phyloP scores from a whole-genome alignment of 305 asterid species.

The Fraxinus nigra region DNA sequence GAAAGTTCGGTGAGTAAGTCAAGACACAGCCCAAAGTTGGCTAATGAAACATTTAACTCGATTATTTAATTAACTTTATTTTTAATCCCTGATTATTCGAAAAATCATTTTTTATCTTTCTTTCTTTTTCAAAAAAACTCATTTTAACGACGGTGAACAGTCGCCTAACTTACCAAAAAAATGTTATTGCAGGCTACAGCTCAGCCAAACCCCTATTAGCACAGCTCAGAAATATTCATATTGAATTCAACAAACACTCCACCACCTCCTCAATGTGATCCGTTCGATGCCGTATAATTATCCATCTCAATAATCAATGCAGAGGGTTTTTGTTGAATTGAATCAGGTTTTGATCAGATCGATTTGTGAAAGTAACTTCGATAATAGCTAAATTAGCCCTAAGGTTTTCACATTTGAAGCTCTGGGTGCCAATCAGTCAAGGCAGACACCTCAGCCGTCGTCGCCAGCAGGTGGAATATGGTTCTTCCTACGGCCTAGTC shows the following conservation, averaged over 20 bases:
- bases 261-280: neutral
- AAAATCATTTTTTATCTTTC: no score
- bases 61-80: no score
- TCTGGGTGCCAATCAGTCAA: conserved; percentile 99
- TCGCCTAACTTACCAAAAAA: no score
- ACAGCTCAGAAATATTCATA: neutral
- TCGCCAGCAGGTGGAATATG: conserved; percentile 88
- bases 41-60: no score
- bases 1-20: no score
- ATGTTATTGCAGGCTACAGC: neutral
- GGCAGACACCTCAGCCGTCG: conserved; percentile 84
- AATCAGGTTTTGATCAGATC: neutral
- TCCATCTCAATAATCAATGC: neutral
- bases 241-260: neutral
- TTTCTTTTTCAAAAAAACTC: no score
- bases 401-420: conserved; percentile 65
- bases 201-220: neutral
- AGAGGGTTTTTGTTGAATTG: neutral
- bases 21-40: no score
- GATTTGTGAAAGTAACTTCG: neutral
- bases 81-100: no score
- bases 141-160: no score
- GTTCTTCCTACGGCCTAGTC: conserved; percentile 72
- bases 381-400: conserved; percentile 13
- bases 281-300: neutral